A percentile compares a stretch with the other conserved stretches of the same genome.
These are phyloP conservation scores for Trichosporon asahii DNA, from an alignment of 1,284 basidiomycete genomes.

Conservation along the genomic window DNA sequence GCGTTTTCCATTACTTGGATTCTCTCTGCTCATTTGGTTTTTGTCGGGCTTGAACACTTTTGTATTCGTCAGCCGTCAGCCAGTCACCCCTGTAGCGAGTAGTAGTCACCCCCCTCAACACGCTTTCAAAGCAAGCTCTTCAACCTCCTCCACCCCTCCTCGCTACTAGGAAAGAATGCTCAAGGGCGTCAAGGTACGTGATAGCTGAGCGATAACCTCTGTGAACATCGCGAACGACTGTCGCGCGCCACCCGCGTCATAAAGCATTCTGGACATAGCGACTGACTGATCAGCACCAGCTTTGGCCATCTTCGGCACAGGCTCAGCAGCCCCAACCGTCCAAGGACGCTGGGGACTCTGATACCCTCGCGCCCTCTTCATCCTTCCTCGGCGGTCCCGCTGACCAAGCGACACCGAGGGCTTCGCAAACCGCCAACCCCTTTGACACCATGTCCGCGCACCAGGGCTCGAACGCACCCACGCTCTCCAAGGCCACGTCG, in stretches of 20 bases:
- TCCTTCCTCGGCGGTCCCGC: constrained; percentile 52
- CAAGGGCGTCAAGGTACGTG: constrained; percentile 49
- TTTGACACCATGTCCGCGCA: constrained; percentile 57
- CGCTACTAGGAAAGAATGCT: constrained; percentile 34
- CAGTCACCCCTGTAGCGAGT: neutral
- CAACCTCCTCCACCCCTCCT: neutral
- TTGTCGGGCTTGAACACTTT: neutral
- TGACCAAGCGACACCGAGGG: constrained; percentile 70
- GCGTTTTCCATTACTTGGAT: neutral
- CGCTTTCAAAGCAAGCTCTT: neutral
- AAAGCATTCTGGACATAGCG: neutral
- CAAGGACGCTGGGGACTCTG: constrained; percentile 25
- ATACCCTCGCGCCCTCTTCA: constrained; percentile 38
- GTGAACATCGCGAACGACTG: neutral
- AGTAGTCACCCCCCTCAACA: neutral
- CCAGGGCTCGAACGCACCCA: constrained; percentile 26
- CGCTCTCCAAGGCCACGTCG: constrained; percentile 48
- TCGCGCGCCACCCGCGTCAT: constrained; percentile 15
- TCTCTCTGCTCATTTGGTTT: neutral
- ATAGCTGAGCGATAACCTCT: neutral
- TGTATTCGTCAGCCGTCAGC: neutral
- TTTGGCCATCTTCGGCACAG: constrained; percentile 43
- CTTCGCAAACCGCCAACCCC: constrained; percentile 61
- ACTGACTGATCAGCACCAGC: constrained; percentile 33
- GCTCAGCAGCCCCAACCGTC: constrained; percentile 17